Conservation (phyloP, 2,329 filamentous ascomycete genomes). For the Pseudogymnoascus sp. region DNA sequence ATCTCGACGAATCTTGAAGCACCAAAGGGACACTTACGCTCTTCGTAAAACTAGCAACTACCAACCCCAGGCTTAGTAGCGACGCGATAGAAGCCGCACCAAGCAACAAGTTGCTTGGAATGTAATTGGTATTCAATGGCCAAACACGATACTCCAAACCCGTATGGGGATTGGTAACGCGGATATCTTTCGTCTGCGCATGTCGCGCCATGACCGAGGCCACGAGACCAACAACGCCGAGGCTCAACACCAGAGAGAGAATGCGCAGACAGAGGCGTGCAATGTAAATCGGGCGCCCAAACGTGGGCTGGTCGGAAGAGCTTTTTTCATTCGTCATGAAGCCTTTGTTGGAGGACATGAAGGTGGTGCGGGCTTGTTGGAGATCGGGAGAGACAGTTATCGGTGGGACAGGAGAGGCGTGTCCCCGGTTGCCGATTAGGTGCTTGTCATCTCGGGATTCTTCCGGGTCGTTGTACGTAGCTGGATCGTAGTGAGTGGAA, state of each 20-base stretch:
- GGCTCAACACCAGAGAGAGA: background rate
- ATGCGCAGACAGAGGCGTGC: background rate
- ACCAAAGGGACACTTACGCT: background rate
- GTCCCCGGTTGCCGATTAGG: background rate
- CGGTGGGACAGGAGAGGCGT: background rate
- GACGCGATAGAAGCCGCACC: background rate
- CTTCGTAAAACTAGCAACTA: background rate
- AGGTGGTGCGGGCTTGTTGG: background rate
- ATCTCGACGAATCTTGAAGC: background rate
- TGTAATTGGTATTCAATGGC: background rate
- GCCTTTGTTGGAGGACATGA: conserved; percentile 2
- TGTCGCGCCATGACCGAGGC: background rate
- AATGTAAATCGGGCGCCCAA: background rate
- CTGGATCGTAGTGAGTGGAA: conserved; percentile 1
- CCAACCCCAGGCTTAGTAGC: background rate
- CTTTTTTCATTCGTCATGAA: background rate
- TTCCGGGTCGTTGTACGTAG: background rate
- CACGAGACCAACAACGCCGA: conserved; percentile 1
- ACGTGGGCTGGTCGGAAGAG: background rate
- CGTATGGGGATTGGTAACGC: background rate
- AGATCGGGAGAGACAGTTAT: background rate
- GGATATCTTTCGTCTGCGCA: background rate
- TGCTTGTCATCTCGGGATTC: background rate
- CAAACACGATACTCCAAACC: background rate
- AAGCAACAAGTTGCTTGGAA: background rate